A percentile compares a stretch with the other conserved stretches of the same genome.
Evolutionary conservation across 176 grass and related monocot species (phyloP).

Genomic region (Cenchrus fungigraminus): DNA sequence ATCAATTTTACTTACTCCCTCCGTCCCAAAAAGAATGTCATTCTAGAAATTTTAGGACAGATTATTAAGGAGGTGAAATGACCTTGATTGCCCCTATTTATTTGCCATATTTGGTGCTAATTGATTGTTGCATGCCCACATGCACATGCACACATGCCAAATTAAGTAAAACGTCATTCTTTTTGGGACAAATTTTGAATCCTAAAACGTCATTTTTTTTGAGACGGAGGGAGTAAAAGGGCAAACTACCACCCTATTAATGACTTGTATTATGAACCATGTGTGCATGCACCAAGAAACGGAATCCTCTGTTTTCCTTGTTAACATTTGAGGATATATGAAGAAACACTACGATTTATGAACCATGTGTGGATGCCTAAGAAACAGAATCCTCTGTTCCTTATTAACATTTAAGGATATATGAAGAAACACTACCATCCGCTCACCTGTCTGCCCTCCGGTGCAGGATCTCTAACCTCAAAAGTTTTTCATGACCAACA

Average conservation of each 20-base stretch:
- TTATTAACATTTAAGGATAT: background rate
- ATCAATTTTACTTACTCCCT: background rate
- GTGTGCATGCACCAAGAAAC: background rate
- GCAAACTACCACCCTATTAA: background rate
- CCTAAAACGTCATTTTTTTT: too few species aligned
- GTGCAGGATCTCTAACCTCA: conserved; percentile 83
- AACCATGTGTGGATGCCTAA: background rate
- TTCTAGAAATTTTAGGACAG: too few species aligned
- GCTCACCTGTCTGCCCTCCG: conserved; percentile 66
- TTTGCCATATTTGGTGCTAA: too few species aligned
- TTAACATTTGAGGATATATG: background rate
- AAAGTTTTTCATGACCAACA: conserved; percentile 64
- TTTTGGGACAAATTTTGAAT: too few species aligned
- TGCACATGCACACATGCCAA: too few species aligned
- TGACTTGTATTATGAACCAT: background rate
- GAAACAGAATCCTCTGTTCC: background rate
- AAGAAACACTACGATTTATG: background rate
- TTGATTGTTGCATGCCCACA: too few species aligned
- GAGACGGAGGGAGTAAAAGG: too few species aligned
- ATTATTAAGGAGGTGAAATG: too few species aligned
- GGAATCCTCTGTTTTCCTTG: background rate
- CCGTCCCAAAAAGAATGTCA: too few species aligned
- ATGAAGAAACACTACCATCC: conserved; percentile 13
- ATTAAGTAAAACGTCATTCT: too few species aligned
- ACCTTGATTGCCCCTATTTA: too few species aligned